phyloP scores from a whole-genome alignment of 495 filamentous ascomycete species.

The Penicillium alfredii region DNA sequence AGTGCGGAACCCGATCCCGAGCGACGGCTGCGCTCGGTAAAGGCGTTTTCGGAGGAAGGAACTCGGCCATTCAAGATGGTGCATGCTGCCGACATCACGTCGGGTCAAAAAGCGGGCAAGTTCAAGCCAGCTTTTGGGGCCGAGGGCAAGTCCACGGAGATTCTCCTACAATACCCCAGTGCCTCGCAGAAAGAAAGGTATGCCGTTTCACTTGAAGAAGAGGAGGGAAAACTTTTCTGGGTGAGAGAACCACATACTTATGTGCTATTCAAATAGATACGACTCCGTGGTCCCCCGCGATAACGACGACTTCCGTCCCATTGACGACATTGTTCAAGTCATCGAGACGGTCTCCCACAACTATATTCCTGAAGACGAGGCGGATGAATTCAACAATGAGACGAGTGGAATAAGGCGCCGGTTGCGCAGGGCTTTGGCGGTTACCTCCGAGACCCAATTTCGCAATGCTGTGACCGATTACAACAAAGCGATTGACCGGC shows the following conservation, averaged over 20 bases:
- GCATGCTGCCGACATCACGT: conserved; percentile 64
- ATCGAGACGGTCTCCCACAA: conserved; percentile 65
- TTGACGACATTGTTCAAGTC: conserved; percentile 77
- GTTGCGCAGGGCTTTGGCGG: conserved; percentile 61
- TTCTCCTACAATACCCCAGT: conserved; percentile 69
- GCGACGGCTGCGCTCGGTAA: conserved; percentile 54
- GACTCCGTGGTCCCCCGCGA: conserved; percentile 71
- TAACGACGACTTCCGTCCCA: conserved; percentile 70
- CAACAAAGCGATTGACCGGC: conserved; percentile 58
- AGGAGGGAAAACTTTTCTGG: neutral
- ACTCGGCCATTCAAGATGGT: conserved; percentile 49
- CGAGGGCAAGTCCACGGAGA: conserved; percentile 44
- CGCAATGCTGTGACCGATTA: conserved; percentile 64
- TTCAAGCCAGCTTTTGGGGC: conserved; percentile 44
- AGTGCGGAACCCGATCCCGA: conserved; percentile 49
- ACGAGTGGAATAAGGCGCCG: conserved; percentile 65
- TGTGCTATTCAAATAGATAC: conserved; percentile 48
- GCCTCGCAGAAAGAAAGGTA: conserved; percentile 63
- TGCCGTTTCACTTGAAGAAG: too few relatives aligned
- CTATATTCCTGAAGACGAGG: conserved; percentile 65
- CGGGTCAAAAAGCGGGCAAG: conserved; percentile 39
- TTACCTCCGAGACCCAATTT: conserved; percentile 61
- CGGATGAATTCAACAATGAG: conserved; percentile 63
- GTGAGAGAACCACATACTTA: conserved; percentile 3
- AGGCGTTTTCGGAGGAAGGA: conserved; percentile 53